Percentiles rank a stretch among this genome's conserved stretches.
phyloP scores from a whole-genome alignment of 169 alveolate species.

The Plasmodium fragile region DNA sequence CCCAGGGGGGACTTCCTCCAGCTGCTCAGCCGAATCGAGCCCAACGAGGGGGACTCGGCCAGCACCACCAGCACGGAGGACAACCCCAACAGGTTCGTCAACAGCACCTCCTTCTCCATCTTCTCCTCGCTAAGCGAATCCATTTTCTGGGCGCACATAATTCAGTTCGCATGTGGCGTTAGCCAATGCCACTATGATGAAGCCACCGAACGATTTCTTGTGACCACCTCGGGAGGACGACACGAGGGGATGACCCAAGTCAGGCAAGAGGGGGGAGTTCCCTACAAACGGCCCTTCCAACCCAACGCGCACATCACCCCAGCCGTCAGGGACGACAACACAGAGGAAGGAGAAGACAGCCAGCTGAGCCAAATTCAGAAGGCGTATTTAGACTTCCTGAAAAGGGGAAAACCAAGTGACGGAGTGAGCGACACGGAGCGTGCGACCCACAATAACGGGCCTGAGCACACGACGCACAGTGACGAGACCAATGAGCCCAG shows the following conservation, averaged over 20 bases:
- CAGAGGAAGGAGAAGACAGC: neutral
- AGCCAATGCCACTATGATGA: constrained; percentile 15
- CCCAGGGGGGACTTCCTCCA: constrained; percentile 11
- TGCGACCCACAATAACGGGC: neutral
- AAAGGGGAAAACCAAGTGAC: neutral
- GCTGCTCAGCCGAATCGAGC: neutral
- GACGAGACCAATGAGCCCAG: neutral
- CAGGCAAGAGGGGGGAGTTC: neutral
- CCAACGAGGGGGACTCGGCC: neutral
- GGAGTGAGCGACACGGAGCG: neutral
- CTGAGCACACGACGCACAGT: neutral
- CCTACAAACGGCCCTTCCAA: neutral
- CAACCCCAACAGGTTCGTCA: neutral
- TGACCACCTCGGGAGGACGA: neutral
- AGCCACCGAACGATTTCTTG: neutral
- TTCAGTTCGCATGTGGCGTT: neutral
- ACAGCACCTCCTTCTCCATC: constrained; percentile 8
- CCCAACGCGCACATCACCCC: neutral
- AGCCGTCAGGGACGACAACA: neutral
- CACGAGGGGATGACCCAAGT: neutral
- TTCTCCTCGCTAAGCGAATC: constrained; percentile 41
- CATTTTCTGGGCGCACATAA: constrained; percentile 11
- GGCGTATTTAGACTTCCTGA: constrained; percentile 23
- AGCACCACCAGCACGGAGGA: neutral
- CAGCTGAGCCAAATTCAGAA: constrained; percentile 19